Conservation (phyloP, 2,329 filamentous ascomycete genomes). For the Monilinia laxa region DNA sequence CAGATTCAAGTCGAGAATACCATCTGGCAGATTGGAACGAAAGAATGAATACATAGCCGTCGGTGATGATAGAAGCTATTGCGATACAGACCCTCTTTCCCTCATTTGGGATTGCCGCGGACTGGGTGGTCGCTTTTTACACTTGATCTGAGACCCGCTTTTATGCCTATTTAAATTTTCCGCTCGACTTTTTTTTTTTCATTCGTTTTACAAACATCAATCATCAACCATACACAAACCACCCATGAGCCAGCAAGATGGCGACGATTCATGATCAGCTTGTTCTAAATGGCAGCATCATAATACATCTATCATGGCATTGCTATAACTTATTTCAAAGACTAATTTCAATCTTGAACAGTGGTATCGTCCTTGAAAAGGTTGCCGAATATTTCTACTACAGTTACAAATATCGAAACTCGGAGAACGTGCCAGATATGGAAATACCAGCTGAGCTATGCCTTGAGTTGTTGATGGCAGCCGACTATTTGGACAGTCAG, state of each 20-base stretch:
- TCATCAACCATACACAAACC: background rate
- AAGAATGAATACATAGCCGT: conserved; percentile 25
- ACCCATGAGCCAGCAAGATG: background rate
- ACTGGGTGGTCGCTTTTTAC: conserved; percentile 49
- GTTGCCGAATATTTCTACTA: conserved; percentile 83
- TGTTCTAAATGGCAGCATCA: background rate
- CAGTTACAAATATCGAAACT: conserved; percentile 70
- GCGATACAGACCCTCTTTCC: conserved; percentile 40
- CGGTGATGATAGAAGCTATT: conserved; percentile 39
- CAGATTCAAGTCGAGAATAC: background rate
- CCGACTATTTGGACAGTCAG: conserved; percentile 68
- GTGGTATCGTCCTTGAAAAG: conserved; percentile 73
- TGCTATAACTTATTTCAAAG: conserved; percentile 3
- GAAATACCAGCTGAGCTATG: conserved; percentile 77
- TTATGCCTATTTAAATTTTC: conserved; percentile 9
- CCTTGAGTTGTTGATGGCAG: conserved; percentile 73
- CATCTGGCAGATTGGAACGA: background rate
- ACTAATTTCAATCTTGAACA: conserved; percentile 40
- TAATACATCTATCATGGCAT: conserved; percentile 3
- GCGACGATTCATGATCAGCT: background rate
- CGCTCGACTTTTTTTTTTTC: background rate
- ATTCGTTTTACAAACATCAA: background rate
- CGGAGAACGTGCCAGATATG: conserved; percentile 75
- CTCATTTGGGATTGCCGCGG: conserved; percentile 31
- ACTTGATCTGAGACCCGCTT: conserved; percentile 60